phyloP scores from a whole-genome alignment of 2,329 filamentous ascomycete genomes.

The Aspergillus sergii region DNA sequence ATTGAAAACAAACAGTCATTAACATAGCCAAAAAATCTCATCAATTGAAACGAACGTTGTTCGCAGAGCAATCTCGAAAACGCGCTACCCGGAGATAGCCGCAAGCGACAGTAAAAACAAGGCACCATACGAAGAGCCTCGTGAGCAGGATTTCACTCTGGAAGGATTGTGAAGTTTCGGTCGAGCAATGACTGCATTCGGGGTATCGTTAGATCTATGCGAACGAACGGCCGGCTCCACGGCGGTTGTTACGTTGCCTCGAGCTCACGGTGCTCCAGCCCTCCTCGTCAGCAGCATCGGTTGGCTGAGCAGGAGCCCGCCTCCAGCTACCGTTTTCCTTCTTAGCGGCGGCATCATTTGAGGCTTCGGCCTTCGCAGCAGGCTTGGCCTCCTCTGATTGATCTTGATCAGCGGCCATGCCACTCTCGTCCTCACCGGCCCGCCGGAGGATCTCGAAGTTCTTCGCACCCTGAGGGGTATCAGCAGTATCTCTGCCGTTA shows the following conservation, averaged over 20 bases:
- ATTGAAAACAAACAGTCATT: slow-evolving; percentile 27
- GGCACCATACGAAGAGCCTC: neutral
- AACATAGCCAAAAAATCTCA: slow-evolving; percentile 28
- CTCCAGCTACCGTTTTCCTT: slow-evolving; percentile 48
- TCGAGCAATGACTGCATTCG: slow-evolving; percentile 24
- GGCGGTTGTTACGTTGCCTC: slow-evolving; percentile 48
- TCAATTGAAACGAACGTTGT: slow-evolving; percentile 7
- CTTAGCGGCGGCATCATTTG: slow-evolving; percentile 55
- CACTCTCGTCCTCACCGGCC: slow-evolving; percentile 50
- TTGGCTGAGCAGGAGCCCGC: slow-evolving; percentile 33
- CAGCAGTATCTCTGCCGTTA: slow-evolving; percentile 44
- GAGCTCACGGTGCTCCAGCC: slow-evolving; percentile 53
- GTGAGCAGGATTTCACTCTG: slow-evolving; percentile 6
- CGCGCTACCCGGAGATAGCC: neutral
- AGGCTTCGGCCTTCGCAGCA: slow-evolving; percentile 52
- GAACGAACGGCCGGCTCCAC: slow-evolving; percentile 43
- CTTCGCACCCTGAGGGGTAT: slow-evolving; percentile 47
- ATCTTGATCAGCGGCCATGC: slow-evolving; percentile 55
- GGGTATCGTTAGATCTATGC: slow-evolving; percentile 44
- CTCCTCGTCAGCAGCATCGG: slow-evolving; percentile 44
- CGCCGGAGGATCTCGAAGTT: slow-evolving; percentile 60
- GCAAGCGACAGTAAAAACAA: neutral
- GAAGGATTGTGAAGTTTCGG: slow-evolving; percentile 15
- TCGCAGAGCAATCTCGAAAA: slow-evolving; percentile 4
- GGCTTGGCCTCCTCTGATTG: slow-evolving; percentile 50